Base-by-base conservation (phyloP, 2,329 filamentous ascomycete genomes). In the Truncatella angustata region DNA sequence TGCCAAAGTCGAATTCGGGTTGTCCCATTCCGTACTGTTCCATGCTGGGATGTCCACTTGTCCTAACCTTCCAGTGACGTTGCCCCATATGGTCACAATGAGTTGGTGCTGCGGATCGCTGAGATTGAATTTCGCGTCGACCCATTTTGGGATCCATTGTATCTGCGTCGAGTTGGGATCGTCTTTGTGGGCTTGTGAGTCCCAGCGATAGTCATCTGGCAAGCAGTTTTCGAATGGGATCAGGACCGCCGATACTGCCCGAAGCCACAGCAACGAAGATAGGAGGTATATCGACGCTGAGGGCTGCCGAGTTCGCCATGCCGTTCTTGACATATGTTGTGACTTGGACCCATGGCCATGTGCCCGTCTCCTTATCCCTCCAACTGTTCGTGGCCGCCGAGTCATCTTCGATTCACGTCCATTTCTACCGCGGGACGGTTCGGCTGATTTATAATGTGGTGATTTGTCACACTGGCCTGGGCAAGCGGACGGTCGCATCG, bases 181-280 rank as follows among this genome's bases (percentile, higher is more conserved):
- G 52, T 66, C 26, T 4, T 53, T 30, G 4, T 56, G 47, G 30
- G 63, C 60, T n/a, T n/a, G n/a, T n/a, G n/a, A n/a, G 30, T 73
- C 71, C 42, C 79, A 78, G 54, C 84, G 76, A 65, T 87, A 79
- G 49, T 80, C 78, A 53, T 79, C 75, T 44, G 77, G 70, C 26
- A 97, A 78, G 72, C 93, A 99, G 71, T 97, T 96, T n/a, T 87
- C 78, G 70, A 95, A 94, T 53, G 83, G 76, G 55, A 97, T 73
- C 60, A 85, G 82, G 40, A 85, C 90, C 45, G 88, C 90, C 36
- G 73, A 67, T 23, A 71, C 75, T 7, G 81, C 76, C 39, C 66
- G 65, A 7, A 72, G 51, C 53, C 72, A 63, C 23, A 73, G 60
- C 52, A 68, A 64, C 50, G 68, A 59, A 50, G 77, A 56, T 42